Conservation (phyloP, 2,329 filamentous ascomycete genomes). For the Neophaeococcomyces mojaviensis region DNA sequence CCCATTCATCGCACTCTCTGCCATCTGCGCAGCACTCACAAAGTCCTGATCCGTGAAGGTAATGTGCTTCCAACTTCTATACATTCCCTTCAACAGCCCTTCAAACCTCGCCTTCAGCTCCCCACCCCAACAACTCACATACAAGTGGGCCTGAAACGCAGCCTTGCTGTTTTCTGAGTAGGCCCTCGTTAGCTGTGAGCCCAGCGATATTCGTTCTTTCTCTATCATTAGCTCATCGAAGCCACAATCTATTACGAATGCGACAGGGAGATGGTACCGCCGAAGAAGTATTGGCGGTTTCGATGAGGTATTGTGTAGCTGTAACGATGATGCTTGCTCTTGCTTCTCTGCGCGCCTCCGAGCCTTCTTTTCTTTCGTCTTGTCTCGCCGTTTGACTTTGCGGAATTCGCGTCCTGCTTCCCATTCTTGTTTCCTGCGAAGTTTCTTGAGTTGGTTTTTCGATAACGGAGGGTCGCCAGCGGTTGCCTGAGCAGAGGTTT, state of each 20-base stretch:
- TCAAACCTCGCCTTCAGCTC: slow-evolving; percentile 72
- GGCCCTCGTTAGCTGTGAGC: slow-evolving; percentile 72
- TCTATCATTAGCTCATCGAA: slow-evolving; percentile 88
- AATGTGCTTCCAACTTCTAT: slow-evolving; percentile 73
- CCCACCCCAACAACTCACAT: slow-evolving; percentile 70
- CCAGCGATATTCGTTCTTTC: slow-evolving; percentile 74
- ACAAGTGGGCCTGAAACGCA: slow-evolving; percentile 61
- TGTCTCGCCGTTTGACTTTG: slow-evolving; percentile 52
- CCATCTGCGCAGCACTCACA: slow-evolving; percentile 56
- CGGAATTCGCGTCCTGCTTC: slow-evolving; percentile 60
- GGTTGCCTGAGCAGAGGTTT: slow-evolving; percentile 1
- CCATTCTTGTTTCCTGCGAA: slow-evolving; percentile 65
- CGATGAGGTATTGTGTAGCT: slow-evolving; percentile 11
- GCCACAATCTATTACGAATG: slow-evolving; percentile 80
- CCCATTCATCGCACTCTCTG: slow-evolving; percentile 60
- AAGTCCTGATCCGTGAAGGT: slow-evolving; percentile 69
- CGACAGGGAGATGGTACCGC: slow-evolving; percentile 60
- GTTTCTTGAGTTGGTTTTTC: slow-evolving; percentile 79
- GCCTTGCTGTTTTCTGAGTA: slow-evolving; percentile 81
- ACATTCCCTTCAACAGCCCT: slow-evolving; percentile 60
- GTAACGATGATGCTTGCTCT: slow-evolving; percentile 24
- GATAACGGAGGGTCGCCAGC: slow-evolving; percentile 46
- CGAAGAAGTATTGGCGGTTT: slow-evolving; percentile 26
- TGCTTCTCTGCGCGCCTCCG: slow-evolving; percentile 37
- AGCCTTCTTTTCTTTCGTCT: slow-evolving; percentile 46